Percentiles rank a stretch among this genome's conserved stretches.
phyloP scores from a whole-genome alignment of 768 basidiomycete genomes.

The Neoboletus subvelutipes region DNA sequence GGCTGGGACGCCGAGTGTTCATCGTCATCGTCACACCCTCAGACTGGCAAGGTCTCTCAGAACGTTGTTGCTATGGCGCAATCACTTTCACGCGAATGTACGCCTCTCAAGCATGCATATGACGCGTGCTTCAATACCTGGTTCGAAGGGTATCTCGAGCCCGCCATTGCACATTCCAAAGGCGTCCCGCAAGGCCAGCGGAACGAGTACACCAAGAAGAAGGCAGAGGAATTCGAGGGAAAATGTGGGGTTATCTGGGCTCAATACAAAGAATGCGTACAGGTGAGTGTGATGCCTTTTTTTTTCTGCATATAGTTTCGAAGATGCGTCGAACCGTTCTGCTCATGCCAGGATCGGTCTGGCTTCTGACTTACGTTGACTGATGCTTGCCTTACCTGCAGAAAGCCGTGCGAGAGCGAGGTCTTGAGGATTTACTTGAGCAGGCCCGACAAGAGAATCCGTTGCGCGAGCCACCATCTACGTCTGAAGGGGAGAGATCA shows the following conservation, averaged over 20 bases:
- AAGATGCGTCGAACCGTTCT: neutral
- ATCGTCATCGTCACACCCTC: neutral
- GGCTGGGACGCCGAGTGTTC: neutral
- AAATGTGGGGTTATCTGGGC: conserved; percentile 85
- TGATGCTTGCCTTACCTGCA: conserved; percentile 29
- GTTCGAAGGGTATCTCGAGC: conserved; percentile 96
- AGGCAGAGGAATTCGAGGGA: conserved; percentile 84
- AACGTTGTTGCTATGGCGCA: conserved; percentile 54
- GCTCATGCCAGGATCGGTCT: neutral
- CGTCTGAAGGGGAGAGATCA: conserved; percentile 7
- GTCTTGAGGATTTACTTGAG: conserved; percentile 69
- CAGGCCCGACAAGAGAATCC: conserved; percentile 84
- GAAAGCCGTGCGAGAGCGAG: conserved; percentile 80
- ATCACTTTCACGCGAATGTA: conserved; percentile 83
- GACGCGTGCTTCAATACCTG: conserved; percentile 96
- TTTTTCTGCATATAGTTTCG: neutral
- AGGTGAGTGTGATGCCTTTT: conserved; percentile 49
- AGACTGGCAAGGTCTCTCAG: neutral
- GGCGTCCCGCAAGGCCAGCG: conserved; percentile 45
- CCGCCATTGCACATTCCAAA: conserved; percentile 51
- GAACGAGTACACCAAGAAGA: conserved; percentile 63
- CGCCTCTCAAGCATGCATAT: conserved; percentile 84
- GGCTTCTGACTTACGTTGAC: neutral
- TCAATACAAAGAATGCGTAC: conserved; percentile 77
- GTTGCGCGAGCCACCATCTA: conserved; percentile 54